Base-by-base conservation (phyloP, 306 rosid species). In the Casuarina cunninghamiana region DNA sequence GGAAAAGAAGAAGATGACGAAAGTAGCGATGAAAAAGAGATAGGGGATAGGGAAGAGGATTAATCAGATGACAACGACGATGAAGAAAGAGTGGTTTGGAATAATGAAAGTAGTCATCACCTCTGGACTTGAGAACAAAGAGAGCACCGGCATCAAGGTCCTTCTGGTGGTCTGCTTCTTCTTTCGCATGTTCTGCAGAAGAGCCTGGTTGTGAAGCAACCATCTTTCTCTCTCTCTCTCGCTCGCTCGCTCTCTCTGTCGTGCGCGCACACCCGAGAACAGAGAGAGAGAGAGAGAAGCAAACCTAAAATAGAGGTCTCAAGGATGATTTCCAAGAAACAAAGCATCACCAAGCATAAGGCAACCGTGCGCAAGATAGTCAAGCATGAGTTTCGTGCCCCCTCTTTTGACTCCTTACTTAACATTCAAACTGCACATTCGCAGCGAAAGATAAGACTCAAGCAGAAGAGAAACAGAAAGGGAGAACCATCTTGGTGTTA, bases 71-170 rank as follows among this genome's bases (percentile, higher is more conserved):
- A 38, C 5, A 35, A 49, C 39, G 44, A 53, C 2, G 58, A 53
- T 5, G 58, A 53, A 3, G 21, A 53, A n/a, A 53, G 1, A 17
- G 2, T 2, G 42, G 10, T 61, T 11, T 0, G 1, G 7, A n/a
- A 19, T 6, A 50, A 50, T 3, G 3, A 57, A 55, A 19, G 35
- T 21, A 21, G 10, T 21, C 13, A 17, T 65, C 26, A 92, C 94
- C 97, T 90, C 84, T 89, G 62, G 97, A 90, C 83, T 93, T 91
- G 67, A 93, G 97, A 69, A 93, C 97, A 86, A 93, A 93, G 67
- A 83, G 86, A 71, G 97, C 97, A 19, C 96, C 97, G 2, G 96
- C 97, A 75, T 93, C 97, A 10, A 82, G 77, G 48, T 85, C 82
- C 13, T 68, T 74, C 26, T 71, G 72, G 2, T 76, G 68, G 17